A percentile compares a stretch with the other conserved stretches of the same genome.
Evolutionary conservation across 23 red algal species (phyloP).

Genomic region (Gracilaria gracilis): DNA sequence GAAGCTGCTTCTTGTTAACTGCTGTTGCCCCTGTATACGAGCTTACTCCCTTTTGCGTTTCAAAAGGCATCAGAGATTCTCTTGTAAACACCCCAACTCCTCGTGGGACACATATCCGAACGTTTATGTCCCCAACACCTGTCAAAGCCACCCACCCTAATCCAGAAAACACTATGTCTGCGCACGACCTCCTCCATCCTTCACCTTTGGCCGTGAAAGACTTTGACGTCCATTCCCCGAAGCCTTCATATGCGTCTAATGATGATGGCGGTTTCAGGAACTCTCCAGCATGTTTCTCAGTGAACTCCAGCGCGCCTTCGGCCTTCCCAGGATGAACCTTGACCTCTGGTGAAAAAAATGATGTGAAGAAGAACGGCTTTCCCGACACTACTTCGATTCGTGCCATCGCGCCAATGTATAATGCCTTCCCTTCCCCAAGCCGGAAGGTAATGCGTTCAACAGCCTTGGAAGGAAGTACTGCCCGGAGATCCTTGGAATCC

Average conservation of each 20-base stretch:
- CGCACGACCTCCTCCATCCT: constrained; percentile 75
- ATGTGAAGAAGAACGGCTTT: constrained; percentile 88
- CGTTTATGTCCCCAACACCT: constrained; percentile 60
- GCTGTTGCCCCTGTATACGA: constrained; percentile 73
- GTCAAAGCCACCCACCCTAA: constrained; percentile 90
- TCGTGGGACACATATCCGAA: constrained; percentile 74
- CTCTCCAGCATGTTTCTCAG: constrained; percentile 67
- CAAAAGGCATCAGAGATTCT: constrained; percentile 91
- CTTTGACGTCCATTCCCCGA: constrained; percentile 76
- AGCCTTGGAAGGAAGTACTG: constrained; percentile 80
- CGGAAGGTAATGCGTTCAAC: constrained; percentile 80
- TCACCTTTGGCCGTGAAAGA: constrained; percentile 68
- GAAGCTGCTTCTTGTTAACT: constrained; percentile 59
- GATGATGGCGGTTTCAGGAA: constrained; percentile 70
- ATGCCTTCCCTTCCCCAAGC: constrained; percentile 81
- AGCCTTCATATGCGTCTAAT: constrained; percentile 41
- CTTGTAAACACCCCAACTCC: constrained; percentile 91
- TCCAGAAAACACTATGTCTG: constrained; percentile 87
- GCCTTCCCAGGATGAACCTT: constrained; percentile 92
- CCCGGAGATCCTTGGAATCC: constrained; percentile 74
- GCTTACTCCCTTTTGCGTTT: constrained; percentile 75
- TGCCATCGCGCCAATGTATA: constrained; percentile 90
- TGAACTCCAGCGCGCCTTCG: constrained; percentile 63
- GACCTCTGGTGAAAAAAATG: constrained; percentile 78
- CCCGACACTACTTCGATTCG: constrained; percentile 84